A percentile compares a stretch with the other conserved stretches of the same genome.
Conservation (phyloP, 1,284 basidiomycete species). For the Leccinum huronense region DNA sequence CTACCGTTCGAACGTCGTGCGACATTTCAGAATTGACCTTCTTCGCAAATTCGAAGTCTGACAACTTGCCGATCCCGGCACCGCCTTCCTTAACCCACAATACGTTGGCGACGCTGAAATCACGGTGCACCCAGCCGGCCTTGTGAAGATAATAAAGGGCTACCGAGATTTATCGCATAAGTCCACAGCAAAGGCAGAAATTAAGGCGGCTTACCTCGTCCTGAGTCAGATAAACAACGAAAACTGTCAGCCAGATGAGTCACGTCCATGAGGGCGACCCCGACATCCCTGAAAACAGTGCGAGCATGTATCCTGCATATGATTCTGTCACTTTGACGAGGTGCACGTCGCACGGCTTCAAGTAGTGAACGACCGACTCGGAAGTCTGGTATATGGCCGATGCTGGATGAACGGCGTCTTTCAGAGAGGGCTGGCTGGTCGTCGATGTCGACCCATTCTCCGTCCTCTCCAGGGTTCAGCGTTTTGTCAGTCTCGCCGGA, state of each 20-base stretch:
- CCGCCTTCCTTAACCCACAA: background rate
- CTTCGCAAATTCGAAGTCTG: conserved; percentile 16
- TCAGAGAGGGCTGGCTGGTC: background rate
- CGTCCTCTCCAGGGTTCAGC: background rate
- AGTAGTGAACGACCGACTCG: background rate
- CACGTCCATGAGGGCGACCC: background rate
- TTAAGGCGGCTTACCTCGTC: background rate
- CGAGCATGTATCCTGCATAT: too few species aligned
- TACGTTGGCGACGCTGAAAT: conserved; percentile 9
- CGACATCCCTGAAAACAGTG: too few species aligned
- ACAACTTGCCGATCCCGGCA: background rate
- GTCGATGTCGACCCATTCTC: background rate
- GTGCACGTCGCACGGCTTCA: background rate
- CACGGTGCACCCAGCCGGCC: conserved; percentile 12
- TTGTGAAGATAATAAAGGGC: conserved; percentile 7
- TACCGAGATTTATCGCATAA: background rate
- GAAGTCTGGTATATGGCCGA: background rate
- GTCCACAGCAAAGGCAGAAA: background rate
- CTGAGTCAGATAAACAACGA: background rate
- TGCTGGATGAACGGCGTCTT: background rate
- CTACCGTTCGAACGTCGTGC: background rate
- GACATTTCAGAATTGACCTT: background rate
- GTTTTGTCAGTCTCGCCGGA: background rate
- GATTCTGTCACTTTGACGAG: too few species aligned
- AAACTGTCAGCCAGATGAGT: background rate